Evolutionary conservation across 495 filamentous ascomycete genomes (phyloP).

Genomic region (Hyaloscypha bicolor): DNA sequence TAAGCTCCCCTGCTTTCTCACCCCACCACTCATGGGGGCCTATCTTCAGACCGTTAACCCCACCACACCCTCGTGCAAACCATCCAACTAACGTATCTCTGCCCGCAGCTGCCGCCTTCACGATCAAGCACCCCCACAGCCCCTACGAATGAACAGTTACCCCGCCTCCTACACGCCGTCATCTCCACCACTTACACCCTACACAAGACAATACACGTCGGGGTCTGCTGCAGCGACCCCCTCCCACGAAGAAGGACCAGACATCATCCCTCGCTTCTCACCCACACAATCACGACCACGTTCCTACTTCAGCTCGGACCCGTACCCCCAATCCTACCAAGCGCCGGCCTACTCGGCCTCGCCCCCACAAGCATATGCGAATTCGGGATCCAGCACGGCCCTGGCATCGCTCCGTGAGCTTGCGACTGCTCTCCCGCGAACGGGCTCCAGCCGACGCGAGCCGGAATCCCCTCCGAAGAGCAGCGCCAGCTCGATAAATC

Average conservation of each 20-base stretch:
- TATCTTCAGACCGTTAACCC: conserved; percentile 1
- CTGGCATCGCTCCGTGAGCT: conserved; percentile 26
- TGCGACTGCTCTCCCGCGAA: conserved; percentile 28
- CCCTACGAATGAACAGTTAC: conserved; percentile 17
- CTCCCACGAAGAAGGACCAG: conserved; percentile 29
- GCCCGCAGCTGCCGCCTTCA: conserved; percentile 30
- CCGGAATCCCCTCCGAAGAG: conserved; percentile 22
- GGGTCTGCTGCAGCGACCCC: background rate
- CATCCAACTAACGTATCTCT: conserved; percentile 14
- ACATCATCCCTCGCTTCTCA: conserved; percentile 35
- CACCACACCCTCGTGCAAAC: background rate
- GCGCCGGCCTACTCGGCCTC: conserved; percentile 14
- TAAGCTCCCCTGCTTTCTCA: conserved; percentile 17
- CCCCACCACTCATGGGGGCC: conserved; percentile 12
- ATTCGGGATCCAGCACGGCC: conserved; percentile 21
- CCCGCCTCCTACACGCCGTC: conserved; percentile 9
- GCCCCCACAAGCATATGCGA: conserved; percentile 7
- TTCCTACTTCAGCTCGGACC: conserved; percentile 32
- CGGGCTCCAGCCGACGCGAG: background rate
- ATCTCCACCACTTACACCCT: conserved; percentile 31
- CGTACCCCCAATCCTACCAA: conserved; percentile 26
- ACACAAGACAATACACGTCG: conserved; percentile 18
- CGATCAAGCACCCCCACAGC: conserved; percentile 28
- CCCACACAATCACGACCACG: conserved; percentile 33
- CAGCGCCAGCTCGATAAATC: conserved; percentile 17